Conservation (phyloP, 2,329 filamentous ascomycete species). For the Alternaria gansuensis region DNA sequence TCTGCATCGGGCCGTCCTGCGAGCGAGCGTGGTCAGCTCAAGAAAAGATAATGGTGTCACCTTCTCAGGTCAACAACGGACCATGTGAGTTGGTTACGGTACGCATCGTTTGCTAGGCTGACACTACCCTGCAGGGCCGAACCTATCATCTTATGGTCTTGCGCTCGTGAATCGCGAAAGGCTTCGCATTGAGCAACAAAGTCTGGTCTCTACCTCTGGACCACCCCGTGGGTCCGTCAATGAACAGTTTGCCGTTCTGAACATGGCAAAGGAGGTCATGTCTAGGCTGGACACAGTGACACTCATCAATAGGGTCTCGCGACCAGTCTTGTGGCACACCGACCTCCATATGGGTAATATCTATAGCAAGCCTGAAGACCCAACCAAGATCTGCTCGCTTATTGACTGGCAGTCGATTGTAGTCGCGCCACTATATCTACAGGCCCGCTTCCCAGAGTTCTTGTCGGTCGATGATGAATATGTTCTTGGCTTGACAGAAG, state of each 20-base stretch:
- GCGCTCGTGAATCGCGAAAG: slow-evolving; percentile 29
- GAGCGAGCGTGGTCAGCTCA: slow-evolving; percentile 24
- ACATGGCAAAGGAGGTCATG: slow-evolving; percentile 27
- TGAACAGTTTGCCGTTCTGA: slow-evolving; percentile 25
- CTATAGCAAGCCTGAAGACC: slow-evolving; percentile 32
- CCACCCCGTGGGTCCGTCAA: slow-evolving; percentile 26
- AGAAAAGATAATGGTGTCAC: background rate
- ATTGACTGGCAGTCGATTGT: slow-evolving; percentile 40
- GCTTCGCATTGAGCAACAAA: slow-evolving; percentile 19
- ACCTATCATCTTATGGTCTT: slow-evolving; percentile 28
- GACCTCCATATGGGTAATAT: slow-evolving; percentile 55
- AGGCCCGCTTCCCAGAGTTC: slow-evolving; percentile 32
- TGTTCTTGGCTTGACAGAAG: slow-evolving; percentile 11
- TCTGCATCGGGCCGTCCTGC: slow-evolving; percentile 34
- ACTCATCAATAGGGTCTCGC: slow-evolving; percentile 16
- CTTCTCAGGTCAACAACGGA: slow-evolving; percentile 20
- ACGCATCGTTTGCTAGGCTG: slow-evolving; percentile 8
- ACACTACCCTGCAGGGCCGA: slow-evolving; percentile 26
- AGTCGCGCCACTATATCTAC: slow-evolving; percentile 29
- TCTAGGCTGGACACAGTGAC: slow-evolving; percentile 16
- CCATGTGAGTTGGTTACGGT: slow-evolving; percentile 23
- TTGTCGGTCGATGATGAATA: slow-evolving; percentile 28
- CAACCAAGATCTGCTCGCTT: slow-evolving; percentile 31
- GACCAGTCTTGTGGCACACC: slow-evolving; percentile 37
- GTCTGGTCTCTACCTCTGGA: background rate